Percentiles rank a stretch among this genome's conserved stretches.
Evolutionary conservation across 129 eudicot species (phyloP).

Genomic region (Centella asiatica): DNA sequence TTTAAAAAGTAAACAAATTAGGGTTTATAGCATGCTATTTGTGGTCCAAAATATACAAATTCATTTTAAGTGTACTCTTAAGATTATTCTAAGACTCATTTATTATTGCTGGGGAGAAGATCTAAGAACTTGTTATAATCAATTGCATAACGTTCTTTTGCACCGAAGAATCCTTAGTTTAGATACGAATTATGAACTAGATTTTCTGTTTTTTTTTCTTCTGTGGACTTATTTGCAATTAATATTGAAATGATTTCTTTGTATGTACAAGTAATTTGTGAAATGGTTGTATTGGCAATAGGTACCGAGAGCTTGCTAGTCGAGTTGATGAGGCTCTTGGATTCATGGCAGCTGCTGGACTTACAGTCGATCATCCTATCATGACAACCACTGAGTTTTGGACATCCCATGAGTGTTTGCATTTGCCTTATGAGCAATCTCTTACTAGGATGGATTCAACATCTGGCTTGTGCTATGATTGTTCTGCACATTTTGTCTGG

Average conservation of each 20-base stretch:
- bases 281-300: slow-evolving; percentile 17
- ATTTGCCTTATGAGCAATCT: slow-evolving; percentile 86
- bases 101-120: not conserved
- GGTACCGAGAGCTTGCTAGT: slow-evolving; percentile 87
- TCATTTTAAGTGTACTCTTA: no score
- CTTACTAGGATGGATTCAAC: slow-evolving; percentile 86
- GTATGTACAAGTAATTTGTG: not conserved
- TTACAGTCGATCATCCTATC: slow-evolving; percentile 76
- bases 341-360: slow-evolving; percentile 93
- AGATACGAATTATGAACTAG: not conserved
- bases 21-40: not conserved
- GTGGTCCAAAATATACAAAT: not conserved
- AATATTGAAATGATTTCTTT: not conserved
- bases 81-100: no score
- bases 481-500: slow-evolving; percentile 94
- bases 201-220: no score
- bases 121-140: not conserved
- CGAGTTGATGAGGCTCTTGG: slow-evolving; percentile 96
- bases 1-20: no score
- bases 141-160: not conserved
- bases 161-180: not conserved
- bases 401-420: slow-evolving; percentile 93
- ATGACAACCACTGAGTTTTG: slow-evolving; percentile 89
- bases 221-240: not conserved
- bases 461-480: slow-evolving; percentile 73